Evolutionary conservation across 2,329 filamentous ascomycete species (phyloP).

Genomic region (Monilinia vaccinii-corymbosi): DNA sequence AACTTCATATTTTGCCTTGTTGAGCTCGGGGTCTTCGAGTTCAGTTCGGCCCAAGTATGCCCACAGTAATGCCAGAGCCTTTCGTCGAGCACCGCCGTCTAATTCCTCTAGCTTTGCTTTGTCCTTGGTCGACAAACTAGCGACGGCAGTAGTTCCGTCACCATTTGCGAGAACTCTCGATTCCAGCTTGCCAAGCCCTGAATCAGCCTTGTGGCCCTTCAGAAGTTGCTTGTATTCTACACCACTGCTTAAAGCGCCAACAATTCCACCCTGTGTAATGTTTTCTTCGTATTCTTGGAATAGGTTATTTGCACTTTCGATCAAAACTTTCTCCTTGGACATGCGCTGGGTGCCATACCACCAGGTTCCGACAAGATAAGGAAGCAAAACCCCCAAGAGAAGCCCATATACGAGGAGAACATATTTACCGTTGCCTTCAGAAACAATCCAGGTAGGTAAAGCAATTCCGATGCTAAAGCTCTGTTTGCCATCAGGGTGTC

Average conservation of each 20-base stretch:
- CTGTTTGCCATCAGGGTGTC: constrained; percentile 96
- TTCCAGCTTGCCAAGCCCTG: constrained; percentile 75
- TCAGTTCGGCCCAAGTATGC: constrained; percentile 87
- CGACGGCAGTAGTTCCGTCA: constrained; percentile 41
- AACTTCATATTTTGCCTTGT: constrained; percentile 81
- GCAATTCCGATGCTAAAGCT: constrained; percentile 97
- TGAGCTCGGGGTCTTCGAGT: constrained; percentile 66
- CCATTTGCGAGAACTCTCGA: constrained; percentile 63
- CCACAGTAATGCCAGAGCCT: constrained; percentile 85
- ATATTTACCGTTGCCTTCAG: constrained; percentile 92
- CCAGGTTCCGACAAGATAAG: constrained; percentile 92
- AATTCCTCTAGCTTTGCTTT: constrained; percentile 67
- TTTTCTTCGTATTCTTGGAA: constrained; percentile 88
- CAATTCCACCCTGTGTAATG: constrained; percentile 69
- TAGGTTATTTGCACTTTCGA: constrained; percentile 88
- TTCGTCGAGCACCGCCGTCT: constrained; percentile 71
- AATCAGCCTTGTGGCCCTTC: constrained; percentile 68
- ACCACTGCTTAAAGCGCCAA: constrained; percentile 74
- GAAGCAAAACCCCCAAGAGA: constrained; percentile 80
- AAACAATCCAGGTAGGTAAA: constrained; percentile 83
- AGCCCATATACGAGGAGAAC: constrained; percentile 83
- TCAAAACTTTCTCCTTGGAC: constrained; percentile 87
- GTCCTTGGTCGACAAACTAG: constrained; percentile 62
- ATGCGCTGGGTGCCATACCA: constrained; percentile 95
- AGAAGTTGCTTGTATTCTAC: constrained; percentile 75